phyloP scores from a whole-genome alignment of 2,329 filamentous ascomycete species.

The Claviceps sp. region DNA sequence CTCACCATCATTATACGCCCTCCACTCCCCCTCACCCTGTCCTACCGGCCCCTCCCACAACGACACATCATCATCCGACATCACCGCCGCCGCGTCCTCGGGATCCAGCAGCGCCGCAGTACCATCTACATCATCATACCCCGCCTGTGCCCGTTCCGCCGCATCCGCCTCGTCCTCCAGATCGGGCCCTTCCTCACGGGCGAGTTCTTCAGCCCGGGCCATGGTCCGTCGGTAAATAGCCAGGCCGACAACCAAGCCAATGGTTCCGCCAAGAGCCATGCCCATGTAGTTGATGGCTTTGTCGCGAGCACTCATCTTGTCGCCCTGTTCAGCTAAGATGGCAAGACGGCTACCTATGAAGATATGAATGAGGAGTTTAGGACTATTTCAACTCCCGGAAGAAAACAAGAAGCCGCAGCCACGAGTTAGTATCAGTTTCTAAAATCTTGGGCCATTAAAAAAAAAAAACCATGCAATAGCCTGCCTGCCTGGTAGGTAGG shows the following conservation, averaged over 20 bases:
- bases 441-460: too few species aligned
- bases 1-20: slow-evolving; percentile 17
- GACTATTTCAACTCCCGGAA: slow-evolving; percentile 26
- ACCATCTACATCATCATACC: slow-evolving; percentile 23
- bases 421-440: too few species aligned
- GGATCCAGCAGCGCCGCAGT: slow-evolving; percentile 27
- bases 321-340: slow-evolving; percentile 67
- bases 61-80: slow-evolving; percentile 47
- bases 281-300: slow-evolving; percentile 74
- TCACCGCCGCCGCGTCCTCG: slow-evolving; percentile 37
- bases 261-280: slow-evolving; percentile 56
- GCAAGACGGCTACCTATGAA: slow-evolving; percentile 83
- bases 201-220: slow-evolving; percentile 46
- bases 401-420: too few species aligned
- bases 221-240: slow-evolving; percentile 70
- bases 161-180: slow-evolving; percentile 7
- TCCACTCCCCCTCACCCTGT: slow-evolving; percentile 19
- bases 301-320: slow-evolving; percentile 66
- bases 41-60: slow-evolving; percentile 34
- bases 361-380: slow-evolving; percentile 81
- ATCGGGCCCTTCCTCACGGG: slow-evolving; percentile 25
- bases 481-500: too few species aligned
- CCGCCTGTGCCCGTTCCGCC: slow-evolving; percentile 19
- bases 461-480: too few species aligned
- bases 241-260: slow-evolving; percentile 66